A percentile compares a stretch with the other conserved stretches of the same genome.
phyloP scores from a whole-genome alignment of 345 rosid genomes.

The Hypericum perforatum region DNA sequence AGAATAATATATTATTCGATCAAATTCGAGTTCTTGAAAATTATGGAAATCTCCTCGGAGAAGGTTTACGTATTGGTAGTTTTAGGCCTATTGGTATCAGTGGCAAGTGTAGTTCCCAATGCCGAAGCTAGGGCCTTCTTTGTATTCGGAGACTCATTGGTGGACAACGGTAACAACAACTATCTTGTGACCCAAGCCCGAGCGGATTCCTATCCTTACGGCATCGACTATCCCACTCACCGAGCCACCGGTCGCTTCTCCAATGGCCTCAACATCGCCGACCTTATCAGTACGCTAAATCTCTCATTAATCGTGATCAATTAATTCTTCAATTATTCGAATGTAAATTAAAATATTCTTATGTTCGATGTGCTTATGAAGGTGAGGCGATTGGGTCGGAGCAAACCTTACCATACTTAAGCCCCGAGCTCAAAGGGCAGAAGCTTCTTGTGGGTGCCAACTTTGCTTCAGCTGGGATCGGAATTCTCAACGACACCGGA shows the following conservation, averaged over 20 bases:
- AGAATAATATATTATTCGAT: too few species aligned
- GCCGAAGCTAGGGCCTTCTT: slow-evolving; percentile 8
- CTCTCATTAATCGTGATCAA: background rate
- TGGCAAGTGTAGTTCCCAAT: background rate
- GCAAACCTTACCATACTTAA: slow-evolving; percentile 66
- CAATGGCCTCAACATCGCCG: slow-evolving; percentile 83
- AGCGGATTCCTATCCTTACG: slow-evolving; percentile 69
- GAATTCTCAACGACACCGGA: slow-evolving; percentile 88
- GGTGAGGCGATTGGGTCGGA: slow-evolving; percentile 63
- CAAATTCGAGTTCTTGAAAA: too few species aligned
- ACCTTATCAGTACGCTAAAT: slow-evolving; percentile 44
- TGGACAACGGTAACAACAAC: slow-evolving; percentile 82
- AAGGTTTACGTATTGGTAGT: too few species aligned
- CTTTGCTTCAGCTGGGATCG: slow-evolving; percentile 94
- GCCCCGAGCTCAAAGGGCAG: slow-evolving; percentile 49
- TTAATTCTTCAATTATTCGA: background rate
- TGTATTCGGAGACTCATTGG: slow-evolving; percentile 61
- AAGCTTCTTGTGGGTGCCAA: slow-evolving; percentile 74
- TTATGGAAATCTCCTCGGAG: too few species aligned
- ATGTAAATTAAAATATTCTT: background rate
- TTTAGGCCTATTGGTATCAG: too few species aligned
- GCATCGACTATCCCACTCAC: slow-evolving; percentile 65
- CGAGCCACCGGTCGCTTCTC: slow-evolving; percentile 78
- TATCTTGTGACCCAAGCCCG: slow-evolving; percentile 73
- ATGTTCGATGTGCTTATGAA: slow-evolving; percentile 7